phyloP scores from a whole-genome alignment of 805 yeast genomes.

The Wickerhamiella qilinensis region DNA sequence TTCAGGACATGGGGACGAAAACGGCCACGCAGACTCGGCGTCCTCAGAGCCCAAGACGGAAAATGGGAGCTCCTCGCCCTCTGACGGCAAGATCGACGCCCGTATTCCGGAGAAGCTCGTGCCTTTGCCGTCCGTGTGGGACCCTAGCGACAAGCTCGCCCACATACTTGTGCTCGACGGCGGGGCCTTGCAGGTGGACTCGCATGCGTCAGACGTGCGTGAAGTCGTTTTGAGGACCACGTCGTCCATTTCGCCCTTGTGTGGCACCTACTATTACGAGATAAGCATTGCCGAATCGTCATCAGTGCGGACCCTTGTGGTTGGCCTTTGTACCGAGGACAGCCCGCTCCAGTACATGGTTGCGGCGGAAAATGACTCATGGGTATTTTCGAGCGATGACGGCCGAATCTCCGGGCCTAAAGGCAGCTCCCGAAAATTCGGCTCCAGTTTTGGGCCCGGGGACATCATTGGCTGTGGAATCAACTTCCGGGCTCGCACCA shows the following conservation, averaged over 20 bases:
- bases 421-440: slow-evolving; percentile 26
- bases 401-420: slow-evolving; percentile 29
- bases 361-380: slow-evolving; percentile 32
- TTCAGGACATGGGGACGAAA: no score
- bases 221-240: slow-evolving; percentile 20
- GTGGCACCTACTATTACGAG: slow-evolving; percentile 38
- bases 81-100: background rate
- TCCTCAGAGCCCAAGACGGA: no score
- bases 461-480: slow-evolving; percentile 79
- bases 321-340: slow-evolving; percentile 30
- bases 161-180: background rate
- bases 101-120: background rate
- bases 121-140: background rate
- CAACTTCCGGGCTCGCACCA: slow-evolving; percentile 42
- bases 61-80: no score
- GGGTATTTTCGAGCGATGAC: slow-evolving; percentile 39
- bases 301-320: slow-evolving; percentile 26
- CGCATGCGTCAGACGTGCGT: background rate
- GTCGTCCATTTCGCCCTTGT: slow-evolving; percentile 23
- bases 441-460: slow-evolving; percentile 32
- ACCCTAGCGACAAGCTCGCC: background rate
- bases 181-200: background rate
- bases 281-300: slow-evolving; percentile 26
- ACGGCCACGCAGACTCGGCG: no score
- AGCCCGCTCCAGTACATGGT: slow-evolving; percentile 26